Evolutionary conservation across 2,329 filamentous ascomycete species (phyloP).

Genomic region (Dryadomyces quercivorus): DNA sequence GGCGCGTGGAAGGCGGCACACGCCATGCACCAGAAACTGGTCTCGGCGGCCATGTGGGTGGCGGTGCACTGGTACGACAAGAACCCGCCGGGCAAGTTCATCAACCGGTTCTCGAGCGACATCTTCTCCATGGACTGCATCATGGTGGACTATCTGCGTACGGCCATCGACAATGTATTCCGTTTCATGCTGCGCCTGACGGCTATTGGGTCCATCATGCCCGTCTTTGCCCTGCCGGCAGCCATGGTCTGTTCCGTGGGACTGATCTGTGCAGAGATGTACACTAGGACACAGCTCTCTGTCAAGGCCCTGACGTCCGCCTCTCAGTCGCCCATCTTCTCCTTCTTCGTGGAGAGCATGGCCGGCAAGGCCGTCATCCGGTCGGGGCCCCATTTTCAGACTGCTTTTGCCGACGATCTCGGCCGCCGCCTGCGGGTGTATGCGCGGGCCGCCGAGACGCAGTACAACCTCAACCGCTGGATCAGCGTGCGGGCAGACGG

Average conservation of each 20-base stretch:
- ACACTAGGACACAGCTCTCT: conserved; percentile 29
- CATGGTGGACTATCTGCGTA: conserved; percentile 32
- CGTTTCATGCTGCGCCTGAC: conserved; percentile 14
- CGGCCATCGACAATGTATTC: conserved; percentile 30
- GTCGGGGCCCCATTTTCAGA: conserved; percentile 21
- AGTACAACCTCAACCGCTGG: conserved; percentile 46
- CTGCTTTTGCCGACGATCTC: conserved; percentile 34
- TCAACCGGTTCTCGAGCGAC: conserved; percentile 26
- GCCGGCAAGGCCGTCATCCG: conserved; percentile 2
- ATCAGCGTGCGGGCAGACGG: conserved; percentile 41
- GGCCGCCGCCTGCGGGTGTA: conserved; percentile 36
- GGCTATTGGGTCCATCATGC: conserved; percentile 34
- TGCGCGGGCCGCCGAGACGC: conserved; percentile 33
- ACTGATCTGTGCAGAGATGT: conserved; percentile 34
- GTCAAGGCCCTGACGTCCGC: conserved; percentile 21
- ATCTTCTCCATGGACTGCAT: conserved; percentile 41
- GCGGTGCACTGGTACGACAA: conserved; percentile 44
- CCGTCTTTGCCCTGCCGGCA: conserved; percentile 35
- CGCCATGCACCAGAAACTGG: conserved; percentile 38
- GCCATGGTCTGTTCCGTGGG: conserved; percentile 32
- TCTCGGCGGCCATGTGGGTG: conserved; percentile 38
- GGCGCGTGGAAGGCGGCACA: conserved; percentile 45
- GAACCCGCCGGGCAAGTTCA: conserved; percentile 20
- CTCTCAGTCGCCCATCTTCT: conserved; percentile 2
- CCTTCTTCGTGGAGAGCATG: conserved; percentile 2